Evolutionary conservation across 257 asterid genomes (phyloP), one percentile per base, ranked within the genome.

Genomic region (Solanum chilense): DNA sequence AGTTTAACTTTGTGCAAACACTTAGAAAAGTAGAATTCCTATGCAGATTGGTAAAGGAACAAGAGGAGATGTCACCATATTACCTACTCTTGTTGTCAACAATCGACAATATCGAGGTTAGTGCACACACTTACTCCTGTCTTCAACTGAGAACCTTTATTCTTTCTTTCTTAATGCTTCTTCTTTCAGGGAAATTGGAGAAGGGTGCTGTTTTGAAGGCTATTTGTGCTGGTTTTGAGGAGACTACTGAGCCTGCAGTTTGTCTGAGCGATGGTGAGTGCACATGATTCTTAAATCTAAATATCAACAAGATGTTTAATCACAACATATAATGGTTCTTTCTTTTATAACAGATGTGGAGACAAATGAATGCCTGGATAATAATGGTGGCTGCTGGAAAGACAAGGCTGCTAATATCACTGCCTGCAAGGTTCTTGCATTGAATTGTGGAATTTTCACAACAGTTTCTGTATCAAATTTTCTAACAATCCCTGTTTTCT

Each of bases 181-280:
- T 78, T 78, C 78, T 88, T 92, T 35, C 92, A 94, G 98, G 98
- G 71, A 94, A 94, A 89, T 88, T 94, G 94, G 98, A 92, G 90
- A 94, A 93, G 85, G 98, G 97, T 84, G 93, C 98, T 14, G 96
- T 94, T 71, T 84, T 91, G 76, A 94, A 93, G 92, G 98, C 98
- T 21, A 74, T 94, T 49, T 94, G 98, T 89, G 60, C 98, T 86
- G 98, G 98, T 84, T 94, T 93, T 87, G 98, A 96, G 93, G 99
- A 97, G 90, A 96, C 99, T 33, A 97, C 99, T 4, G 99, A 97
- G 88, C 99, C 99, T 70, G 87, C 99, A 89, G 99, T 95, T 92
- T 97, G 99, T 90, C 91, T 97, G 91, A 96, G 96, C 90, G 94
- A 82, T 60, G 99, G 99, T 92, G 90, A 35, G 93, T 87, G 42